phyloP scores from a whole-genome alignment of 2,329 filamentous ascomycete genomes.

The Helotiales sp. region DNA sequence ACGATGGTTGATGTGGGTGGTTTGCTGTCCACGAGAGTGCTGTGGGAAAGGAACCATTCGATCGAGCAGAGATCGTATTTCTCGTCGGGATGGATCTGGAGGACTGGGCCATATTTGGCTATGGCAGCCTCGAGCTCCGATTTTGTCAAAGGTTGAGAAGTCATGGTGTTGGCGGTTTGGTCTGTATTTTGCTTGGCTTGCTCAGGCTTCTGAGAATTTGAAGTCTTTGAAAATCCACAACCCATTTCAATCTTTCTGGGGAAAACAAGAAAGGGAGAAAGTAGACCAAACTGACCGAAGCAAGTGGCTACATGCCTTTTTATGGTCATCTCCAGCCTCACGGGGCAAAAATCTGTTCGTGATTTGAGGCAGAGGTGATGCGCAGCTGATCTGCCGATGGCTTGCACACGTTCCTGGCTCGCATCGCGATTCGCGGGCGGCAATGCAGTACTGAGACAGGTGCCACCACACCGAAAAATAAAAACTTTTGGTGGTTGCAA shows the following conservation, averaged over 20 bases:
- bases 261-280: neutral
- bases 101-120: constrained; percentile 29
- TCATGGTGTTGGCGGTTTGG: neutral
- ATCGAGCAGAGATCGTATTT: constrained; percentile 32
- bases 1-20: constrained; percentile 20
- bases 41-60: constrained; percentile 31
- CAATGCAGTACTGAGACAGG: constrained; percentile 4
- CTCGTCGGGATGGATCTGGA: constrained; percentile 31
- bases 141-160: constrained; percentile 19
- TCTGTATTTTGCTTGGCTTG: neutral
- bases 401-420: neutral
- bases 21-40: constrained; percentile 30
- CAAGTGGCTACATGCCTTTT: neutral
- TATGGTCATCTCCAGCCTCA: neutral
- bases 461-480: neutral
- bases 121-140: constrained; percentile 31
- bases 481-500: neutral
- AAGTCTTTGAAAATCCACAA: neutral
- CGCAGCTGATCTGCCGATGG: constrained; percentile 3
- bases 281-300: neutral
- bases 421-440: neutral
- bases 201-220: neutral
- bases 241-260: neutral
- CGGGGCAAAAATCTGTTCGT: too few relatives aligned
- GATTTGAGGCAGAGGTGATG: neutral